phyloP scores from a whole-genome alignment of 179 eudicot species.

The Silene vulgaris region DNA sequence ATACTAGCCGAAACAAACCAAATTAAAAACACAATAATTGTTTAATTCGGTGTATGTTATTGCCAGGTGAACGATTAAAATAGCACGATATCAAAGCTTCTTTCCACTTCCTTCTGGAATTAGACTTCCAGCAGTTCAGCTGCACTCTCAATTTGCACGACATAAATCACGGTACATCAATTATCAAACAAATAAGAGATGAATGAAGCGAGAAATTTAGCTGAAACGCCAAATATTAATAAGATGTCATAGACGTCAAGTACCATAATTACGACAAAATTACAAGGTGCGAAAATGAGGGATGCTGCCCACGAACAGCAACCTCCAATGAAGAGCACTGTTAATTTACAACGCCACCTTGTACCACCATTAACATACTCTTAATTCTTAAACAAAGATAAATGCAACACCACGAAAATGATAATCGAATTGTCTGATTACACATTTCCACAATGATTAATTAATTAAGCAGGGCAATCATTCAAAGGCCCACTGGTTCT shows the following conservation, averaged over 20 bases:
- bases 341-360: conserved; percentile 26
- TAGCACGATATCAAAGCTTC: no score
- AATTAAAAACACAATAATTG: no score
- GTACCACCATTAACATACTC: conserved; percentile 14
- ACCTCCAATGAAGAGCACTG: conserved; percentile 14
- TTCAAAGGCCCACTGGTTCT: conserved; percentile 44
- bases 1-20: no score
- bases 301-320: conserved; percentile 12
- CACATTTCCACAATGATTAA: neutral
- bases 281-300: conserved; percentile 10
- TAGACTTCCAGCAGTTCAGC: no score
- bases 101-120: no score
- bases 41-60: no score
- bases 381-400: neutral
- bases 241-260: neutral
- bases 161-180: neutral
- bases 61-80: no score
- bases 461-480: neutral
- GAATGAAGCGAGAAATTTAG: neutral
- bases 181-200: neutral
- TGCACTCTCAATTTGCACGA: neutral
- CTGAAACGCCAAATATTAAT: neutral
- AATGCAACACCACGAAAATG: neutral
- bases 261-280: neutral
- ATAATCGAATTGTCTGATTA: conserved; percentile 14